phyloP scores from a whole-genome alignment of 2,329 filamentous ascomycete genomes.

The Colletotrichum sp. region DNA sequence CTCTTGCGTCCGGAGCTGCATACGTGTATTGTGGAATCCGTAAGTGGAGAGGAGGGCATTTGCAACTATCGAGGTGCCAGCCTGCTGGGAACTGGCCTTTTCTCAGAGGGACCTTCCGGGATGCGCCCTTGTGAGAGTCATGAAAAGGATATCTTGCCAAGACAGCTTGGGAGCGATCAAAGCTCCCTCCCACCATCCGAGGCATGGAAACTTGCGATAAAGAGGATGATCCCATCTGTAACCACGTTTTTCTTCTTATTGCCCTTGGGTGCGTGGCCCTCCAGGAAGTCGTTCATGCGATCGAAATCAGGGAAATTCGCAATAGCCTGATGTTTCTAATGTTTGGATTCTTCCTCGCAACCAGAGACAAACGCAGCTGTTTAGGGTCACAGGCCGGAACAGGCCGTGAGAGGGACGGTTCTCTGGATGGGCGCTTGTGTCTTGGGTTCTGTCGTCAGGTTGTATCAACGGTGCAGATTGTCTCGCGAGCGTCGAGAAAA shows the following conservation, averaged over 20 bases:
- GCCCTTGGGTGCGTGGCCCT: neutral
- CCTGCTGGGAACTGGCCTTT: neutral
- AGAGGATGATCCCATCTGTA: neutral
- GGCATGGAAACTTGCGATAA: neutral
- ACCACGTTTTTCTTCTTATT: neutral
- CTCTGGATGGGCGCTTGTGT: neutral
- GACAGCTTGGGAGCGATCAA: neutral
- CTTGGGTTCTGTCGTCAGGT: neutral
- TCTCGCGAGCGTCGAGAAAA: neutral
- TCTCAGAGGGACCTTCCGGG: neutral
- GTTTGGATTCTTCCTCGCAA: neutral
- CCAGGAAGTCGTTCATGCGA: neutral
- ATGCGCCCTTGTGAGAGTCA: neutral
- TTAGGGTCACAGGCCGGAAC: neutral
- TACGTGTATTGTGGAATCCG: neutral
- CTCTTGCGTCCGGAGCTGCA: neutral
- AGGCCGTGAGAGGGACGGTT: neutral
- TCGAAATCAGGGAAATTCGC: neutral
- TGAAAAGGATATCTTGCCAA: neutral
- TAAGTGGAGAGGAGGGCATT: neutral
- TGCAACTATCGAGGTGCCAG: constrained; percentile 1
- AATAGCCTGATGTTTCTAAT: neutral
- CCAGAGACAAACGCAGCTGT: neutral
- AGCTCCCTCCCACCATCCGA: neutral
- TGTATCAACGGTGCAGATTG: neutral